These are phyloP conservation scores for Aspergillus asperescens DNA, from an alignment of 495 filamentous ascomycete genomes.

Conservation along the genomic window DNA sequence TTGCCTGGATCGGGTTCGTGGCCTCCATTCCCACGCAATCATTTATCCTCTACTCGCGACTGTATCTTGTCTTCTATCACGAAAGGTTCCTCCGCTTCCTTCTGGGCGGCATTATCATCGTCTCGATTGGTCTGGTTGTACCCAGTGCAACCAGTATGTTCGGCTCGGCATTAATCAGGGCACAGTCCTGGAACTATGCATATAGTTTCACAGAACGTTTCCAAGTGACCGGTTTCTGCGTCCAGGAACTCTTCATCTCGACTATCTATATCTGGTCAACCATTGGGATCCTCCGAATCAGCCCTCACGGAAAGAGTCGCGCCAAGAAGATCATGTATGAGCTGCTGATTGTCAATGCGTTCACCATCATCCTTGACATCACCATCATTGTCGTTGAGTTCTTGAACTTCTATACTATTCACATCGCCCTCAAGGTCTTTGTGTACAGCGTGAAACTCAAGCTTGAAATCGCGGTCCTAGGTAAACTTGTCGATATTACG, in stretches of 20 bases:
- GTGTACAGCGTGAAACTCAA: constrained; percentile 52
- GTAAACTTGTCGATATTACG: constrained; percentile 13
- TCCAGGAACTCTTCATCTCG: constrained; percentile 49
- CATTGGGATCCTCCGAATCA: constrained; percentile 30
- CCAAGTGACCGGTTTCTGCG: constrained; percentile 42
- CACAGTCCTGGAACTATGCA: constrained; percentile 19
- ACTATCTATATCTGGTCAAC: constrained; percentile 45
- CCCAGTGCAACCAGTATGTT: constrained; percentile 26
- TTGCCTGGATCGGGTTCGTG: constrained; percentile 46
- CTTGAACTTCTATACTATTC: constrained; percentile 34
- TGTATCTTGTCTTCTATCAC: constrained; percentile 27
- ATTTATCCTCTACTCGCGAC: constrained; percentile 35
- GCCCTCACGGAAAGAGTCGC: constrained; percentile 23
- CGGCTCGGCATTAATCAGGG: constrained; percentile 11
- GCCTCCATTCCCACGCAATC: constrained; percentile 52
- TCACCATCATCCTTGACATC: constrained; percentile 42
- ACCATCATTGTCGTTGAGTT: constrained; percentile 44
- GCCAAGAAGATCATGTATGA: constrained; percentile 38
- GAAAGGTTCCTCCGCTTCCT: constrained; percentile 19
- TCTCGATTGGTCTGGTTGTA: constrained; percentile 24
- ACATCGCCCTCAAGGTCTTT: constrained; percentile 42
- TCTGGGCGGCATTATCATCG: constrained; percentile 26
- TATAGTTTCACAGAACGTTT: constrained; percentile 44
- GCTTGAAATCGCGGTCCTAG: constrained; percentile 49
- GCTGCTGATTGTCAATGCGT: constrained; percentile 40